Evolutionary conservation across 345 rosid species (phyloP), one percentile per base, ranked within the genome.

Genomic region (Aurinia saxatilis): DNA sequence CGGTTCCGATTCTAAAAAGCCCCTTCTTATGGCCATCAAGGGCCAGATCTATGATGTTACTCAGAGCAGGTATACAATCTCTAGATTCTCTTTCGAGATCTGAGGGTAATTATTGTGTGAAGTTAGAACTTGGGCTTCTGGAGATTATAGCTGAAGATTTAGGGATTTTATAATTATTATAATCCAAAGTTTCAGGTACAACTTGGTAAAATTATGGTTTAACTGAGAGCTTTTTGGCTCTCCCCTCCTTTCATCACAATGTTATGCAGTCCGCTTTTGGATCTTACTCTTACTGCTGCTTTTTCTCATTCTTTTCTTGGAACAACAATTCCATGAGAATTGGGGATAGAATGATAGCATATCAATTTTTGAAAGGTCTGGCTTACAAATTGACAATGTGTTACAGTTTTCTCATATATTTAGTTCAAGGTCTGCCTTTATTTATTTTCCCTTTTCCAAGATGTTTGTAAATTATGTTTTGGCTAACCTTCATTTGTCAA

Each of bases 11-110:
- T 62, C 91, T 13, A 68, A 79, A 66, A 88, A 88, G 67, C 95
- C 99, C 14, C 84, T 95, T 70, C 93, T 95, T 21, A 90, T 95
- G 99, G 99, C 98, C 6, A 90, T 95, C 73, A 90, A 90, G 75
- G 88, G 93, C 34, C 99, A 95, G 96, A 95, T 95, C 92, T 95
- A 95, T 45, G 99, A 95, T 67, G 96, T 95, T 57, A 83, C 99
- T 2, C 95, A 82, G 70, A 88, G 98, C 98, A 90, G 98, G 97
- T 95, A 42, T 18, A 21, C 36, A n/a, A n/a, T n/a, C n/a, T n/a
- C 9, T 4, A 8, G 25, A 4, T 21, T 45, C 5, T 48, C 6
- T 27, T 31, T 51, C 40, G 30, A 46, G 65, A 57, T 67, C 57
- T 45, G n/a, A n/a, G 13, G 5, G 57, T 23, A 5, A 1, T 30